phyloP scores from a whole-genome alignment of 768 basidiomycete species.

The Podaxis sp. region DNA sequence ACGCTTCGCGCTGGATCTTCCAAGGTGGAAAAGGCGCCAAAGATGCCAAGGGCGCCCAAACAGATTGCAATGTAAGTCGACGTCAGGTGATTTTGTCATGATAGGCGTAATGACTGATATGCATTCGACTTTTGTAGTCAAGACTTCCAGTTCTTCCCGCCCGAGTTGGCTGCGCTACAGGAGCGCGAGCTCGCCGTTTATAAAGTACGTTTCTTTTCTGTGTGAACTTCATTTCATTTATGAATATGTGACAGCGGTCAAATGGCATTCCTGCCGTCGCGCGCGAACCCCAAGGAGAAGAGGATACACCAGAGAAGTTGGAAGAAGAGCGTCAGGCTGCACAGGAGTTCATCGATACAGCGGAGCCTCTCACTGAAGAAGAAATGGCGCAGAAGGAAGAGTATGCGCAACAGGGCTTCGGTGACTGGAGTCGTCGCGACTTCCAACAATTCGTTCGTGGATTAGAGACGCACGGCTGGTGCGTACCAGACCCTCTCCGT shows the following conservation, averaged over 20 bases:
- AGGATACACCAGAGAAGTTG: conserved; percentile 80
- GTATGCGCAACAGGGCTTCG: conserved; percentile 76
- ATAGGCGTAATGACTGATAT: conserved; percentile 2
- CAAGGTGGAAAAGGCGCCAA: conserved; percentile 79
- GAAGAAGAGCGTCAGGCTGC: conserved; percentile 79
- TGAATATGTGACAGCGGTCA: conserved; percentile 40
- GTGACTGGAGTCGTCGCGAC: conserved; percentile 89
- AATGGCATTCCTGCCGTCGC: conserved; percentile 66
- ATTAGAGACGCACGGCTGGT: conserved; percentile 73
- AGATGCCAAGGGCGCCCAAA: conserved; percentile 83
- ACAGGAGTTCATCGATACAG: conserved; percentile 90
- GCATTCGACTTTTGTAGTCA: conserved; percentile 46
- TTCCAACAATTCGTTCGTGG: conserved; percentile 89
- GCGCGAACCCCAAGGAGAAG: conserved; percentile 65
- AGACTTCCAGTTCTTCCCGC: conserved; percentile 97
- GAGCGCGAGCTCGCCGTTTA: conserved; percentile 83
- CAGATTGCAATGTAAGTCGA: conserved; percentile 74
- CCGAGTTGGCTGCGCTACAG: conserved; percentile 75
- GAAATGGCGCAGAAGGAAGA: conserved; percentile 81
- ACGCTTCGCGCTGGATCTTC: conserved; percentile 78
- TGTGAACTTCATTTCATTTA: background rate
- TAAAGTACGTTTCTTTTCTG: conserved; percentile 46
- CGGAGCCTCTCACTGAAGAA: conserved; percentile 88
- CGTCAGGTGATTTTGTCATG: conserved; percentile 3
- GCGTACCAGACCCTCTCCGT: conserved; percentile 22